Conservation (phyloP, 2,329 filamentous ascomycete genomes). For the Botrytis galanthina region DNA sequence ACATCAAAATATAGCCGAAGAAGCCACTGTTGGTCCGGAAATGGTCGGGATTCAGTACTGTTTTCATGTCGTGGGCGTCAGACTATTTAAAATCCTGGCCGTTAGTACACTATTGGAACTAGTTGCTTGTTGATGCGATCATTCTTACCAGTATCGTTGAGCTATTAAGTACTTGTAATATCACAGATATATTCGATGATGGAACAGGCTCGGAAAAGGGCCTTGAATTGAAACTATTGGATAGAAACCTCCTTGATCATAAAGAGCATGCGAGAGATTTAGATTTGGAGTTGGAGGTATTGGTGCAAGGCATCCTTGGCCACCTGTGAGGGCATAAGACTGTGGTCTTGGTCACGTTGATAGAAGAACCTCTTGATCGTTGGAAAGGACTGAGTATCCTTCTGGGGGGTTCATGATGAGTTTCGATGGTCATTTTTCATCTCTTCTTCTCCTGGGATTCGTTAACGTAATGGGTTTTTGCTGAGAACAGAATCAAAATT, state of each 20-base stretch:
- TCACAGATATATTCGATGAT: not conserved
- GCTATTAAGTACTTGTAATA: not conserved
- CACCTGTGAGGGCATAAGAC: accelerated
- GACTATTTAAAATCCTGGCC: not conserved
- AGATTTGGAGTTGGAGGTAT: not conserved
- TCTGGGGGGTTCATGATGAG: accelerated
- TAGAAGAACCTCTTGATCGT: not conserved
- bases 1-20: not conserved
- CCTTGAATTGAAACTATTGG: not conserved
- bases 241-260: not conserved
- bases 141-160: not conserved
- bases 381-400: not conserved
- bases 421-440: not conserved
- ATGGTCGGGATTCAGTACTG: not conserved
- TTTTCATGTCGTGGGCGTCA: not conserved
- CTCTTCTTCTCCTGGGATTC: accelerated
- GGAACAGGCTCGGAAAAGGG: not conserved
- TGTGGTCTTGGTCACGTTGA: not conserved
- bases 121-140: not conserved
- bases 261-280: not conserved
- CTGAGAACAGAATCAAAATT: accelerated
- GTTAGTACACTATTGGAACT: not conserved
- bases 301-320: not conserved
- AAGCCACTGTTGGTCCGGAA: not conserved
- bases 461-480: accelerated